Conservation (phyloP, 371 early-diverging fungal species). For the Thermomucor indicae-seudaticae region DNA sequence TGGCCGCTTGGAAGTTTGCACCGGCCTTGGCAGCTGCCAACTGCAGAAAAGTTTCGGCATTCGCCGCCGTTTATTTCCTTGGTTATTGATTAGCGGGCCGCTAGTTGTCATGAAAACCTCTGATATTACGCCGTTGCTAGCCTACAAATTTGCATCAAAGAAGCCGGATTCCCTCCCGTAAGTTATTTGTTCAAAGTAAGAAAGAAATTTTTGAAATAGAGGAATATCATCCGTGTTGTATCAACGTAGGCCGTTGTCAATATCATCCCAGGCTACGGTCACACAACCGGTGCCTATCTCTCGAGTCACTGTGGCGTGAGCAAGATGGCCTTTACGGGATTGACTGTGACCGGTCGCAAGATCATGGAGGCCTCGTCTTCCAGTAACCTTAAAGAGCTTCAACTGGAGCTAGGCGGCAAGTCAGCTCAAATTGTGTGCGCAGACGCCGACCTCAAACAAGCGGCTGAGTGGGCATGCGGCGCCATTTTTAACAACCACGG, state of each 20-base stretch:
- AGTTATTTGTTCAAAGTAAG: constrained; percentile 6
- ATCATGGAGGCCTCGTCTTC: constrained; percentile 65
- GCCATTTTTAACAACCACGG: constrained; percentile 83
- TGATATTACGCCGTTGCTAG: constrained; percentile 52
- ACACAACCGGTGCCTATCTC: constrained; percentile 27
- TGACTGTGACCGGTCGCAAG: constrained; percentile 65
- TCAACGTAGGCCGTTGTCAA: constrained; percentile 65
- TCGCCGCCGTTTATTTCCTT: too few relatives aligned
- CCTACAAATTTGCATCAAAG: constrained; percentile 40
- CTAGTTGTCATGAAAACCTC: constrained; percentile 55
- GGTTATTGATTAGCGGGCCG: background rate
- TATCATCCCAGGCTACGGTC: constrained; percentile 57
- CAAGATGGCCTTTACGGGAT: constrained; percentile 66
- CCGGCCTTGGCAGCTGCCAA: constrained; percentile 80
- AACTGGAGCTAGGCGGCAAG: constrained; percentile 93
- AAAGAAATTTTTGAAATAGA: background rate
- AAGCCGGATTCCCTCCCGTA: constrained; percentile 46
- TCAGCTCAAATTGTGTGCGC: constrained; percentile 84
- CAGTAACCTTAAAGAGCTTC: constrained; percentile 69
- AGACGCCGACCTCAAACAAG: constrained; percentile 78
- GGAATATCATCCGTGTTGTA: background rate
- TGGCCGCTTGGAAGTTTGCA: constrained; percentile 86
- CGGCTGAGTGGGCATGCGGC: constrained; percentile 63
- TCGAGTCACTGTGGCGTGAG: constrained; percentile 22
- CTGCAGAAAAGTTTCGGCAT: constrained; percentile 55